Base-by-base conservation (phyloP, 371 early-diverging fungal genomes). In the Mortierella sp. region DNA sequence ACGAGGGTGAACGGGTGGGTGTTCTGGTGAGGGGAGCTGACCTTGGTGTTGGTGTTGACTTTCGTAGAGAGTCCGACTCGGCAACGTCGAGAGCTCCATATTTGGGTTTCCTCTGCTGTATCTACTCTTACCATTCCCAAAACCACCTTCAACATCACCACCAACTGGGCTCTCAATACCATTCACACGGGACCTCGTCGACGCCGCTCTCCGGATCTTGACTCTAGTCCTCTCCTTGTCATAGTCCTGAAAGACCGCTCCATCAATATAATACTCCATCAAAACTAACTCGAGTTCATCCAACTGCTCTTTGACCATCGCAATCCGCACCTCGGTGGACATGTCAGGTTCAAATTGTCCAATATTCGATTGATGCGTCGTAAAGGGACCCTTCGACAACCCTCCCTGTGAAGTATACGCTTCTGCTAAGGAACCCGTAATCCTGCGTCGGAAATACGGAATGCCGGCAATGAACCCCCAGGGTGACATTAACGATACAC, bases 271-370 rank as follows among this genome's bases (percentile, higher is more conserved):
- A 44, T 57, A 84, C 34, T 84, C 85, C 24, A 60, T 72, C 72
- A 84, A 50, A 48, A 84, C 81, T 38, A 81, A 47, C 52, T 84
- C 85, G 6, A 84, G 77, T 26, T 84, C 85, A 65, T 84, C 85
- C 63, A 84, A 58, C 4, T 81, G 78, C 42, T 84, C 85, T 21
- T 84, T 84, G 28, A 84, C 63, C 45, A 81, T 11, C 24, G 21
- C 54, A 2, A 81, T 50, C 70, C 31, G 55, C 63, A 70, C 6
- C 0, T 81, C 85, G 9, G 31, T 71, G 1, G 42, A 50, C 26
- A 77, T 34, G 3, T 48, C 31, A 0, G 47, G 55, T 19, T 78
- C 79, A 16, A 84, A 81, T 38, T 48, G 52, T 1, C 85, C 85
- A 45, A 76, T 81, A 16, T 84, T 34, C 19, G 76, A 72, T 16